Conservation (phyloP, 345 rosid genomes). For the Rubroshorea leprosula region DNA sequence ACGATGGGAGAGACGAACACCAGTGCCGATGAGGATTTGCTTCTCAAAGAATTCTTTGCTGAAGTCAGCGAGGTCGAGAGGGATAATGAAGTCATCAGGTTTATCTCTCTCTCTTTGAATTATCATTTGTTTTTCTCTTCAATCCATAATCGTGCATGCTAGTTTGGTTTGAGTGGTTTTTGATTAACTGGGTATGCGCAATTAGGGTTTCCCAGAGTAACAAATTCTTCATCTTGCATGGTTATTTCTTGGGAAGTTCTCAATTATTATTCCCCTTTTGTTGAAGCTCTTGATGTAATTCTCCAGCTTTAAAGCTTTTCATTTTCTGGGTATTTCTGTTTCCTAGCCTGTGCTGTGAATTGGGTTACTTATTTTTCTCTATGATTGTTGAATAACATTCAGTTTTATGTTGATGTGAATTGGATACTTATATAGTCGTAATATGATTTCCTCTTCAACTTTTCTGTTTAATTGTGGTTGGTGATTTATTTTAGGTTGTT, state of each 20-base stretch:
- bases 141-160: slow-evolving; percentile 1
- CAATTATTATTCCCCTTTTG: not conserved
- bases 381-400: not conserved
- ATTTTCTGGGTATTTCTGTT: not conserved
- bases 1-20: slow-evolving; percentile 46
- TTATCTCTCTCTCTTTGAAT: slow-evolving; percentile 11
- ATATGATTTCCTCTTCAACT: not conserved
- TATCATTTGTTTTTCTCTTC: not conserved
- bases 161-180: slow-evolving; percentile 3
- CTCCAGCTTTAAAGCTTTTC: slow-evolving; percentile 1
- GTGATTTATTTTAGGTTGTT: not conserved
- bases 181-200: slow-evolving; percentile 14
- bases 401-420: not conserved
- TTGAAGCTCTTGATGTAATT: not conserved
- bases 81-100: slow-evolving; percentile 95
- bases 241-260: not conserved
- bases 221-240: not conserved
- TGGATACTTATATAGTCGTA: not conserved
- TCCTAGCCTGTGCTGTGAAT: not conserved
- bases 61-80: slow-evolving; percentile 97
- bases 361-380: not conserved
- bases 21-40: slow-evolving; percentile 58
- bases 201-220: slow-evolving; percentile 27
- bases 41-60: slow-evolving; percentile 88
- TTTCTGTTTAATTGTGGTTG: not conserved